Evolutionary conservation across 2,329 filamentous ascomycete species (phyloP), one percentile per base, ranked within the genome.

Genomic region (Ophiostoma tasmaniense): DNA sequence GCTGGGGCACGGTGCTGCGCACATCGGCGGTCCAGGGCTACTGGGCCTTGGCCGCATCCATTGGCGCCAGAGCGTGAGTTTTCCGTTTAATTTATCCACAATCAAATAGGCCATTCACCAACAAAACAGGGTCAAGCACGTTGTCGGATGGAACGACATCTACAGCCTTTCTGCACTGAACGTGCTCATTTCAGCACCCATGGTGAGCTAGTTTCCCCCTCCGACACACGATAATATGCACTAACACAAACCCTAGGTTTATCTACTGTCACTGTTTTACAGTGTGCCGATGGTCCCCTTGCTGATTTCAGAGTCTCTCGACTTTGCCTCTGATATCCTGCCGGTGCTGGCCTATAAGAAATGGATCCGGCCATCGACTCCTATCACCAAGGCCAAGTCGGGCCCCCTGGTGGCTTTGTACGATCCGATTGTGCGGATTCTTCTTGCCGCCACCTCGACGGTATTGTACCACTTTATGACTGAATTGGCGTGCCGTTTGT

Each of bases 201-300:
- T 87, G 74, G 86, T 89, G 77, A 79, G 85, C 79, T 13, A 6
- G 10, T 28, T 73, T 64, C 1, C 2, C 10, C 3, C 22, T 11
- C 2, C 11, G 13, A 25, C 22, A 55, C 2, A 55, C 50, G 13
- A 22, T 22, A 55, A 25, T 8, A 4, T 28, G 50, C 37, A 14
- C 62, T 66, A 10, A 61, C 14, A 66, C n/a, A n/a, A n/a, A 39
- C 5, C 0, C 6, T 73, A 89, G 86, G 86, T 90, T 71, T 91
- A 90, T 76, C 87, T 97, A 61, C 82, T 96, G 35, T 83, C 83
- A 37, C 87, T 87, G 67, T 97, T 96, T 81, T 97, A 96, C 83
- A 79, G 82, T 45, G 83, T 96, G 17, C 68, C 72, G 1, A n/a
- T 71, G 7, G 10, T 59, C 28, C 66, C 69, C 1, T 66, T 42